Evolutionary conservation across 1,139 yeast species (phyloP), one percentile per base, ranked within the genome.

Genomic region (Taphrina confusa): DNA sequence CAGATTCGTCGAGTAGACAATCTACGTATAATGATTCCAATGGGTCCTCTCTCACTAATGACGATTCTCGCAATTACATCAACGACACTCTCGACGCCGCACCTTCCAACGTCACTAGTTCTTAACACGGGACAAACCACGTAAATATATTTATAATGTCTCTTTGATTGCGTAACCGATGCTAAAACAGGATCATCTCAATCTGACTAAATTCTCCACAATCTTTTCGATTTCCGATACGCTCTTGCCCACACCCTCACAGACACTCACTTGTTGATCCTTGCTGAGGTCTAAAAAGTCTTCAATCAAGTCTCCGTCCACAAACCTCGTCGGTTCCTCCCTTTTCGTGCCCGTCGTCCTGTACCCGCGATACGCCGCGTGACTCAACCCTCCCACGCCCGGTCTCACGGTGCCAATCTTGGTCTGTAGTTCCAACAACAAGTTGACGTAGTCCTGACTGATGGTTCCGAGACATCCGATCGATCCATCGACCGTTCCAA

Each of bases 401-500:
- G 45, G 52, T 14, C 64, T 56, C n/a, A 49, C 55, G 20, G 45
- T 47, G 8, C 65, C 58, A 57, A 66, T 37, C 34, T 64, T 63
- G 36, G 34, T 34, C 60, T 66, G 68, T 14, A 66, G 50, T 22
- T 52, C 62, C 36, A 65, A 23, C 36, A 66, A 55, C 4, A 60
- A 40, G 42, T 64, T 56, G 37, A 66, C 56, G 18, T 62, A 27
- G 28, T 60, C 60, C n/a, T 57, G 45, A 4, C 45, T 22, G 25
- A 66, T 63, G 23, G 49, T 42, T 22, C 65, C 67, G 44, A 59
- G 34, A n/a, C 64, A 20, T 39, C 63, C 63, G 23, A 66, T 64
- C 2, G 62, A 65, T 3, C 68, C 68, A 30, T 65, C 68, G 18
- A 65, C 67, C 1, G 68, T 66, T 20, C 64, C 67, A 36, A 61